Evolutionary conservation across 306 rosid species (phyloP).

Genomic region (Glycyrrhiza uralensis): DNA sequence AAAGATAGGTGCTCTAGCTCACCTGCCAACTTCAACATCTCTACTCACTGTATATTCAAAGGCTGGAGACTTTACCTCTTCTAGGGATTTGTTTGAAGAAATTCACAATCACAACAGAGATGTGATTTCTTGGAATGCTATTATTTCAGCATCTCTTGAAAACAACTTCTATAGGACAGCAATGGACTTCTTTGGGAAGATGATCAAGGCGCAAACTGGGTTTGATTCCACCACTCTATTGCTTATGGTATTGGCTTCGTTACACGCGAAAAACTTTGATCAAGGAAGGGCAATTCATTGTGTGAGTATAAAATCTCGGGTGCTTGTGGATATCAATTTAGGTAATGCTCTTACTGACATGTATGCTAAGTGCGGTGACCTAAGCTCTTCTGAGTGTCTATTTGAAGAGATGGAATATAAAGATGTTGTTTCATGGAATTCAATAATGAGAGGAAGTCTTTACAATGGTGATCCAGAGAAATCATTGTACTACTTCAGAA

Average conservation of each 20-base stretch:
- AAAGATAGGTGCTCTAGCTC: conserved; percentile 42
- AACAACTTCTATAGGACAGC: conserved; percentile 34
- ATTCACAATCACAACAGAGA: conserved; percentile 31
- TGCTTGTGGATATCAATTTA: conserved; percentile 42
- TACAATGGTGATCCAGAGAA: conserved; percentile 35
- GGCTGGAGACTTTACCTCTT: conserved; percentile 38
- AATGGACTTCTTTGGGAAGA: conserved; percentile 35
- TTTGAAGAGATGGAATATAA: conserved; percentile 39
- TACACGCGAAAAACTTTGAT: conserved; percentile 26
- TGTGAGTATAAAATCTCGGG: conserved; percentile 43
- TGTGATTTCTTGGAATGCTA: conserved; percentile 55
- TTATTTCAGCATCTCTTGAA: conserved; percentile 46
- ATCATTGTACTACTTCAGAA: conserved; percentile 37
- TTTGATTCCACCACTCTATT: conserved; percentile 62
- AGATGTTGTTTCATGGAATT: conserved; percentile 56
- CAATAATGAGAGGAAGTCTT: conserved; percentile 49
- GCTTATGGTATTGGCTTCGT: conserved; percentile 44
- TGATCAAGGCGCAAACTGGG: conserved; percentile 32
- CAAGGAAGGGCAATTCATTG: conserved; percentile 49
- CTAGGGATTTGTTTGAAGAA: conserved; percentile 43
- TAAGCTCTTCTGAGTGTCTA: conserved; percentile 38
- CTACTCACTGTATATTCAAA: conserved; percentile 46
- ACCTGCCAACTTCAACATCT: conserved; percentile 46
- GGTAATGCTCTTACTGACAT: conserved; percentile 47
- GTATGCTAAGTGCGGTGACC: conserved; percentile 49